Evolutionary conservation across 2,329 filamentous ascomycete genomes (phyloP), one percentile per base, ranked within the genome.

Genomic region (Fusarium burgessii): DNA sequence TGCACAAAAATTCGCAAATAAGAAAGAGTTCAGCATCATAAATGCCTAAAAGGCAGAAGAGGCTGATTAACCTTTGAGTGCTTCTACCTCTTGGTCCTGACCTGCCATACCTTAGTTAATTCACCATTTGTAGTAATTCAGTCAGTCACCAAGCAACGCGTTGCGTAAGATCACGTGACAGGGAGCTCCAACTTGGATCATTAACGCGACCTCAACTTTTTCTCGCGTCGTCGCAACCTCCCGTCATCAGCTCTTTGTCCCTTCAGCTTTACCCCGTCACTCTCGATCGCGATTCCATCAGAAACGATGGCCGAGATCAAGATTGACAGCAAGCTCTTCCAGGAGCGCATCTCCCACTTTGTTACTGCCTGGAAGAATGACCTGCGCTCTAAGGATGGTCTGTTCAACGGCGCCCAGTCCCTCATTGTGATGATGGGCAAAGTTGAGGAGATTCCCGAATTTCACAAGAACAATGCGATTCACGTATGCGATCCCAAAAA

Each of bases 401-500:
- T 95, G 71, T 99, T 98, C 82, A 91, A 89, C 75, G 95, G 95
- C 78, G 95, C 90, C 73, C 90, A 91, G 72, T 97, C 95, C 66
- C 93, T 99, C 77, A 85, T 96, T 76, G 89, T 98, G 66, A 88
- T 97, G 80, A 96, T 98, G 89, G 96, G 96, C 82, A 99, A 98
- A 86, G 94, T 94, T 71, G 94, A 96, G 78, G 95, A 98, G 78
- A 88, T 89, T 43, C 92, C 91, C 70, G 91, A 92, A 77, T 97
- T 97, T 77, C 91, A 95, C 83, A 99, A 99, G 87, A 97, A 95
- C 78, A 97, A 97, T 81, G 94, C 96, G 25, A 92, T 98, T 82
- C 96, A 98, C 85, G 94, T 97, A 87, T 80, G 92, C 78, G 46
- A 57, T 45, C 57, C 23, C 52, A 25, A 11, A 17, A 46, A 35